Evolutionary conservation across 345 rosid genomes (phyloP).

Genomic region (Microthlaspi erraticum): DNA sequence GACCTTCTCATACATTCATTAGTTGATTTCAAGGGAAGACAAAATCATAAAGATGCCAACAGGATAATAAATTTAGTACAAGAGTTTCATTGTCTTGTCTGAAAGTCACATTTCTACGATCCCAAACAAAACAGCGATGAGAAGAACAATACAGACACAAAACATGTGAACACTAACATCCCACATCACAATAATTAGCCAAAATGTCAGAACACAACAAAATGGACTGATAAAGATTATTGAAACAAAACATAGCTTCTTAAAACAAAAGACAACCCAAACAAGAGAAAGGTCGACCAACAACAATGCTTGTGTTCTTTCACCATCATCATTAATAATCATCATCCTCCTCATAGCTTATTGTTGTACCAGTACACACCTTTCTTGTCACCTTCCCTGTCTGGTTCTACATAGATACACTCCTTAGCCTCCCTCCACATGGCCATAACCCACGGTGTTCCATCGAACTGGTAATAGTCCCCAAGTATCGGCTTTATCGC

Average conservation of each 20-base stretch:
- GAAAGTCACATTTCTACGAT: slow-evolving; percentile 35
- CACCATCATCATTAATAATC: neutral
- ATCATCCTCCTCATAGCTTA: slow-evolving; percentile 51
- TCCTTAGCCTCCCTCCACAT: slow-evolving; percentile 93
- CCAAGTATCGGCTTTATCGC: slow-evolving; percentile 84
- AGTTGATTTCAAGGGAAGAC: neutral
- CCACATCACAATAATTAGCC: slow-evolving; percentile 30
- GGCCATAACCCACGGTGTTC: slow-evolving; percentile 68
- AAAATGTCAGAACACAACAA: slow-evolving; percentile 40
- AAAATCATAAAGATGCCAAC: neutral
- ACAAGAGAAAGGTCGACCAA: slow-evolving; percentile 29
- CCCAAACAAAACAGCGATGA: slow-evolving; percentile 34
- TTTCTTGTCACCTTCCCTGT: slow-evolving; percentile 59
- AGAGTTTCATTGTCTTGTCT: slow-evolving; percentile 27
- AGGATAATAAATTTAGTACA: neutral
- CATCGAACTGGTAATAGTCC: slow-evolving; percentile 79
- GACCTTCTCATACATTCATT: neutral
- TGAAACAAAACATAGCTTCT: slow-evolving; percentile 33
- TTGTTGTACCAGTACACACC: slow-evolving; percentile 89
- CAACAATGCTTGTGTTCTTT: slow-evolving; percentile 9
- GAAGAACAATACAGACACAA: slow-evolving; percentile 33
- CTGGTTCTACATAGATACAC: slow-evolving; percentile 80
- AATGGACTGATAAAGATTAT: slow-evolving; percentile 21
- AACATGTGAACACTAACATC: slow-evolving; percentile 27
- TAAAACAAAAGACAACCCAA: slow-evolving; percentile 29